phyloP scores from a whole-genome alignment of 1,284 basidiomycete species.

The Irpex sp. region DNA sequence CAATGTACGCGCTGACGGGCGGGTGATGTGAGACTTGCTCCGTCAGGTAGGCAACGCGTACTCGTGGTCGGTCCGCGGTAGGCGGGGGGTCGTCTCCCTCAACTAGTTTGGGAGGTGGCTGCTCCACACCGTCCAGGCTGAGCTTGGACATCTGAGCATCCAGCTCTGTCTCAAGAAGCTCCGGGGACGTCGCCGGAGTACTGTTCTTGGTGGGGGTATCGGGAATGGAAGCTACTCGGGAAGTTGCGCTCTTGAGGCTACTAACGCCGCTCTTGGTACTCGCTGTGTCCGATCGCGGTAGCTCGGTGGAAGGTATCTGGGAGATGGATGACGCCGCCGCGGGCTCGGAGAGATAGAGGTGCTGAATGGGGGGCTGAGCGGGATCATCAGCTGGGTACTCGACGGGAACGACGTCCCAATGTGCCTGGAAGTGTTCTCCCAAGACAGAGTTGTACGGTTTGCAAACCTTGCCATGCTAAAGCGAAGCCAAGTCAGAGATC shows the following conservation, averaged over 20 bases:
- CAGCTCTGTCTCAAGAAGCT: constrained; percentile 37
- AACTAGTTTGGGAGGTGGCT: constrained; percentile 15
- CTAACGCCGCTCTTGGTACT: constrained; percentile 58
- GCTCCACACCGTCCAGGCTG: constrained; percentile 39
- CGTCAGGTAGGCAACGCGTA: constrained; percentile 71
- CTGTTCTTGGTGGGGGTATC: constrained; percentile 24
- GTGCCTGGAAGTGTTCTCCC: constrained; percentile 88
- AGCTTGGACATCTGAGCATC: constrained; percentile 58
- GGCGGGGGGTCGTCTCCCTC: constrained; percentile 23
- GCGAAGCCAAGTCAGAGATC: not conserved
- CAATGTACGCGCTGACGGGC: constrained; percentile 87
- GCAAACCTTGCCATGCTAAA: constrained; percentile 82
- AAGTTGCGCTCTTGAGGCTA: constrained; percentile 33
- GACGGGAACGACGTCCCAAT: constrained; percentile 77
- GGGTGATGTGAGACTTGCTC: constrained; percentile 97
- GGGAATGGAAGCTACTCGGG: constrained; percentile 50
- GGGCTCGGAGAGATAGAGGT: constrained; percentile 37
- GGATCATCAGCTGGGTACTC: constrained; percentile 47
- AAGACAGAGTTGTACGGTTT: constrained; percentile 96
- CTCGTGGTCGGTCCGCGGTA: constrained; percentile 27
- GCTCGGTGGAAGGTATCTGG: constrained; percentile 38
- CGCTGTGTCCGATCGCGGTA: constrained; percentile 50
- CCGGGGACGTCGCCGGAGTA: constrained; percentile 50
- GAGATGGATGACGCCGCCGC: constrained; percentile 25
- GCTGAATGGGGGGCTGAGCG: constrained; percentile 40